Conservation (phyloP, 768 basidiomycete species). For the Zangia roseola region DNA sequence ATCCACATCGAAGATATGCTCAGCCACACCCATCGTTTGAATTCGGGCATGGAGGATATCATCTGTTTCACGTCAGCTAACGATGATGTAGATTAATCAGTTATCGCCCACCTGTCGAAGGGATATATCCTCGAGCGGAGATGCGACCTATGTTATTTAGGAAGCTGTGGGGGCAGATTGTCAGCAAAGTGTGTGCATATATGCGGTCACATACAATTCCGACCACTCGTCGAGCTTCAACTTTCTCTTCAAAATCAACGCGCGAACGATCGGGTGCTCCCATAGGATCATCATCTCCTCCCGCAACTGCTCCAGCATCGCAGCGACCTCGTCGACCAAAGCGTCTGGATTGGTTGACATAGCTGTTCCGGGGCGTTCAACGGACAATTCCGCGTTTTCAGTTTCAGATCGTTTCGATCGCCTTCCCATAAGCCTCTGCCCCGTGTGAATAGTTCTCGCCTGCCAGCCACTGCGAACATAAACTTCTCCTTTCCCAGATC, state of each 20-base stretch:
- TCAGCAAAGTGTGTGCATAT: conserved; percentile 19
- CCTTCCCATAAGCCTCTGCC: conserved; percentile 33
- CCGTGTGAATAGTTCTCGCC: conserved; percentile 58
- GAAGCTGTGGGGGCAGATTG: conserved; percentile 49
- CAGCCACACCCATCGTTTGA: conserved; percentile 86
- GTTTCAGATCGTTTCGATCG: conserved; percentile 24
- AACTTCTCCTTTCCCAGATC: conserved; percentile 73
- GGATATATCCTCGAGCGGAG: conserved; percentile 65
- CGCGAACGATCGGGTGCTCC: conserved; percentile 68
- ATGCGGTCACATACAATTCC: conserved; percentile 64
- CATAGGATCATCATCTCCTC: conserved; percentile 73
- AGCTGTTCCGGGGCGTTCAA: conserved; percentile 28
- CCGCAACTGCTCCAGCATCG: conserved; percentile 54
- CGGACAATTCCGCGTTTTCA: conserved; percentile 27
- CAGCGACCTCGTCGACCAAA: conserved; percentile 59
- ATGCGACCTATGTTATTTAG: conserved; percentile 71
- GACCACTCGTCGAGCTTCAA: conserved; percentile 85
- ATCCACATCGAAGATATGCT: conserved; percentile 80
- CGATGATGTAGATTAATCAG: conserved; percentile 25
- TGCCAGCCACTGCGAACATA: conserved; percentile 85
- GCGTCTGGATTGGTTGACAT: conserved; percentile 45
- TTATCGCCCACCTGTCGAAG: conserved; percentile 59
- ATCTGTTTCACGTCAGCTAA: conserved; percentile 44
- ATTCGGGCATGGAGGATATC: conserved; percentile 89
- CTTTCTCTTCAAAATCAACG: conserved; percentile 63